Conservation (phyloP, 2,329 filamentous ascomycete species). For the Colletotrichum tropicale region DNA sequence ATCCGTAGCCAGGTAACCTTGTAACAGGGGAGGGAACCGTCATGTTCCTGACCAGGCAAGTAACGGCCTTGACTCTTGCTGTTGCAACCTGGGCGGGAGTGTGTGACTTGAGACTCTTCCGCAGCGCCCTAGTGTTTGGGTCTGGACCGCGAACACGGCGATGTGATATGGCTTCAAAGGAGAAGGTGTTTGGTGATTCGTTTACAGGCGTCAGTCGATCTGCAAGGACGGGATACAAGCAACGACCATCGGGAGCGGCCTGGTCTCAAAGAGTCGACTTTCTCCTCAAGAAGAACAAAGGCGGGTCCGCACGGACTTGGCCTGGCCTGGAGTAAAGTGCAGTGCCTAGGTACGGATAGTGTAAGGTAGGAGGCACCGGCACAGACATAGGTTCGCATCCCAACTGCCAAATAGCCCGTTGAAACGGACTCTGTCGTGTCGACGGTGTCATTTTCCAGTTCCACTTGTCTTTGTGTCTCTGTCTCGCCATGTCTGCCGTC, state of each 20-base stretch:
- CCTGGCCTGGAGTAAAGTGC: background rate
- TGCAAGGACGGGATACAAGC: background rate
- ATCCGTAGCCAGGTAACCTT: background rate
- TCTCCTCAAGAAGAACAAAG: background rate
- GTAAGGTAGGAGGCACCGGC: background rate
- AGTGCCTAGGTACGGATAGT: background rate
- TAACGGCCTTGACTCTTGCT: background rate
- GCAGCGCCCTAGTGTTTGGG: background rate
- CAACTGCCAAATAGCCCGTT: background rate
- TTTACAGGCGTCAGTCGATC: background rate
- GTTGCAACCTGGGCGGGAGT: background rate
- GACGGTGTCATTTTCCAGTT: background rate
- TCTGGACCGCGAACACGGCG: background rate
- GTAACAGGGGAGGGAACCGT: background rate
- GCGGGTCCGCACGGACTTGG: background rate
- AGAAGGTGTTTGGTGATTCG: background rate
- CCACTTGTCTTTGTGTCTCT: background rate
- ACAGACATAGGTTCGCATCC: background rate
- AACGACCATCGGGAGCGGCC: background rate
- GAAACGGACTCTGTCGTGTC: background rate
- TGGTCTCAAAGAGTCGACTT: background rate
- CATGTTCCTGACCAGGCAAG: background rate
- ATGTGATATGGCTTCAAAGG: background rate
- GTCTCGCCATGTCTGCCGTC: background rate
- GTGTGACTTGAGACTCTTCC: background rate